A percentile compares a stretch with the other conserved stretches of the same genome.
phyloP scores from a whole-genome alignment of 441 rosid genomes.

The Gossypium armourianum region DNA sequence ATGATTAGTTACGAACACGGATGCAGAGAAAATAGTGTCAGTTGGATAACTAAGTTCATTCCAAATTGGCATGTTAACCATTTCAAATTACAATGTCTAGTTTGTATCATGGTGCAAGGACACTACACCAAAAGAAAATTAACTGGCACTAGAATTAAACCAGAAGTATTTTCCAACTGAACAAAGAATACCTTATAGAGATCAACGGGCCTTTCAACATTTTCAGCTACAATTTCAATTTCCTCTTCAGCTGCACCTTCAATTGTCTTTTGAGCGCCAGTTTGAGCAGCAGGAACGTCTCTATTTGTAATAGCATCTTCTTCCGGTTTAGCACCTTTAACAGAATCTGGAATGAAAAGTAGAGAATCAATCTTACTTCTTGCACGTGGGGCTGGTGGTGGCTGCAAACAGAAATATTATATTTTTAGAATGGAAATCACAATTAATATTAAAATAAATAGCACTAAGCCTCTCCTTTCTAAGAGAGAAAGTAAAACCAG shows the following conservation, averaged over 20 bases:
- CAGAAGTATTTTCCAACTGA: conserved; percentile 3
- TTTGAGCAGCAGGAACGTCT: conserved; percentile 17
- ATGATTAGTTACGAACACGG: neutral
- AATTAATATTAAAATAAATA: neutral
- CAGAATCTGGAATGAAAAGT: conserved; percentile 60
- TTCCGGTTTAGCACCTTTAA: conserved; percentile 35
- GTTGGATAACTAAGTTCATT: neutral
- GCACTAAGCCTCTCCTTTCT: neutral
- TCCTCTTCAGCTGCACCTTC: conserved; percentile 32
- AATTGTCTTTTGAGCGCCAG: conserved; percentile 23
- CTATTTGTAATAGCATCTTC: conserved; percentile 28
- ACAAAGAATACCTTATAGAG: conserved; percentile 68
- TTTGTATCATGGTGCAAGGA: neutral
- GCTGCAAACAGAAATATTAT: conserved; percentile 37
- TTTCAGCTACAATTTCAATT: conserved; percentile 49
- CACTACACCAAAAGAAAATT: neutral
- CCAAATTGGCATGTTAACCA: neutral
- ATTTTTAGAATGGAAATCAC: conserved; percentile 16
- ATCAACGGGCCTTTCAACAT: conserved; percentile 89
- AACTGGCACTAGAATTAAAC: neutral
- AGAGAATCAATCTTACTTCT: conserved; percentile 82
- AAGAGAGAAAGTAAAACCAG: neutral
- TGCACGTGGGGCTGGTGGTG: conserved; percentile 60
- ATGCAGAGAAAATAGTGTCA: neutral
- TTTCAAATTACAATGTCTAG: neutral